Evolutionary conservation across 495 filamentous ascomycete genomes (phyloP).

Genomic region (Xylaria nigripes): DNA sequence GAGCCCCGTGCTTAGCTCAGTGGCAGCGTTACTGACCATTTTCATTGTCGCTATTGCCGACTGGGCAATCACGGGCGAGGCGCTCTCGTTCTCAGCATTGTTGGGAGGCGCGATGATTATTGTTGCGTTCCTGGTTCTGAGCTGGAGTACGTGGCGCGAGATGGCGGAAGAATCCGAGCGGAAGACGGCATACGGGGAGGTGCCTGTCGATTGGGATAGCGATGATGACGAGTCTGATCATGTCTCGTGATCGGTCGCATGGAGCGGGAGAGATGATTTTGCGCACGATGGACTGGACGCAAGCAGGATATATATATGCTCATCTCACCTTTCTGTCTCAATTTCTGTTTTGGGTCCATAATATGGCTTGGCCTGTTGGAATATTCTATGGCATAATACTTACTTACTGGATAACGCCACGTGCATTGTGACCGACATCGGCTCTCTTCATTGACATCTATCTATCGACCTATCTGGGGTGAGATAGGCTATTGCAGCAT

Average conservation of each 20-base stretch:
- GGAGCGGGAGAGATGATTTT: neutral
- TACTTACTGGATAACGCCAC: neutral
- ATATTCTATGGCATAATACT: neutral
- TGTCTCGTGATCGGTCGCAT: neutral
- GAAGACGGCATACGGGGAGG: constrained; percentile 9
- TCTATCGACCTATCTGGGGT: neutral
- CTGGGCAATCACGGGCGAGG: constrained; percentile 70
- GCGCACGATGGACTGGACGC: neutral
- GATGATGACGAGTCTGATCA: constrained; percentile 16
- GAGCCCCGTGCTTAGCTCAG: constrained; percentile 81
- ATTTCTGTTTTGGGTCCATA: neutral
- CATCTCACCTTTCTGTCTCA: neutral
- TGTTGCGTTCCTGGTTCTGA: constrained; percentile 72
- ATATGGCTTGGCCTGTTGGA: too few relatives aligned
- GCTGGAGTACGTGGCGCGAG: constrained; percentile 86
- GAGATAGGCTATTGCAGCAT: too few relatives aligned
- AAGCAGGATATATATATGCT: neutral
- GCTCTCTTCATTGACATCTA: neutral
- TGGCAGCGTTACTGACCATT: constrained; percentile 89
- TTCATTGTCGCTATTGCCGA: constrained; percentile 91
- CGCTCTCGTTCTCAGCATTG: constrained; percentile 65
- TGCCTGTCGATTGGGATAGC: constrained; percentile 18
- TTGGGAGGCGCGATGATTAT: constrained; percentile 82
- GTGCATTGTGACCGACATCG: neutral
- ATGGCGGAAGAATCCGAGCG: constrained; percentile 64